Conservation (phyloP, 352 stramenopile species). For the Phytophthora pinifolia region DNA sequence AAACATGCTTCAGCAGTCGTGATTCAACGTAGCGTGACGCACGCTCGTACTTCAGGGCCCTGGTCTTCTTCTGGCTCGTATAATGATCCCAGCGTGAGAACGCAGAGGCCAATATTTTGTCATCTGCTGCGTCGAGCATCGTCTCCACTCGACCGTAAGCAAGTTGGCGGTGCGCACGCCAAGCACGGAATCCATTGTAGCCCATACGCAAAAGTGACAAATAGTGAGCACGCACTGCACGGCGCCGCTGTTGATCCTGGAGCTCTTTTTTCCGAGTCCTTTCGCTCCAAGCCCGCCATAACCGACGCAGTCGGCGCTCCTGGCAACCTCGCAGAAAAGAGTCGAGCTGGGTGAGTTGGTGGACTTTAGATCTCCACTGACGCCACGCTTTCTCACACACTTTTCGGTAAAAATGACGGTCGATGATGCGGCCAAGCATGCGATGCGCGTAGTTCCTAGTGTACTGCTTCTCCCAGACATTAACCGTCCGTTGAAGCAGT, state of each 20-base stretch:
- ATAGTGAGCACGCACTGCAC: conserved; percentile 33
- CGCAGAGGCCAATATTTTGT: conserved; percentile 4
- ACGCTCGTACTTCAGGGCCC: conserved; percentile 16
- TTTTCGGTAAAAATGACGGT: conserved; percentile 29
- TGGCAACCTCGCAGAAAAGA: conserved; percentile 13
- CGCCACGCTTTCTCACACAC: conserved; percentile 23
- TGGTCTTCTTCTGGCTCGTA: conserved; percentile 20
- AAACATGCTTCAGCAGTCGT: conserved; percentile 25
- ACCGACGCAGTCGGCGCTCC: conserved; percentile 11
- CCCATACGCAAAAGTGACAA: conserved; percentile 22
- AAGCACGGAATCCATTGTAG: conserved; percentile 18
- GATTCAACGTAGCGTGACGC: conserved; percentile 17
- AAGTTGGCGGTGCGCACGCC: conserved; percentile 8
- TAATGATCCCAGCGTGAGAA: conserved; percentile 28
- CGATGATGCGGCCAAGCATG: conserved; percentile 19
- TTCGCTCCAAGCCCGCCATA: conserved; percentile 29
- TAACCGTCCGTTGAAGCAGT: conserved; percentile 18
- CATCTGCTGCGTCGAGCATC: conserved; percentile 23
- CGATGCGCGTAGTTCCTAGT: conserved; percentile 1
- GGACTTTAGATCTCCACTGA: conserved; percentile 17
- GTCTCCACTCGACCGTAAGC: conserved; percentile 12
- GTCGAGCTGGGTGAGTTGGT: conserved; percentile 15
- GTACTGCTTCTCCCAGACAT: conserved; percentile 17
- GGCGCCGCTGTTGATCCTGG: conserved; percentile 26
- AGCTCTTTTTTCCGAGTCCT: conserved; percentile 16